phyloP scores from a whole-genome alignment of 2,329 filamentous ascomycete species.

The Anthostomella pinea region DNA sequence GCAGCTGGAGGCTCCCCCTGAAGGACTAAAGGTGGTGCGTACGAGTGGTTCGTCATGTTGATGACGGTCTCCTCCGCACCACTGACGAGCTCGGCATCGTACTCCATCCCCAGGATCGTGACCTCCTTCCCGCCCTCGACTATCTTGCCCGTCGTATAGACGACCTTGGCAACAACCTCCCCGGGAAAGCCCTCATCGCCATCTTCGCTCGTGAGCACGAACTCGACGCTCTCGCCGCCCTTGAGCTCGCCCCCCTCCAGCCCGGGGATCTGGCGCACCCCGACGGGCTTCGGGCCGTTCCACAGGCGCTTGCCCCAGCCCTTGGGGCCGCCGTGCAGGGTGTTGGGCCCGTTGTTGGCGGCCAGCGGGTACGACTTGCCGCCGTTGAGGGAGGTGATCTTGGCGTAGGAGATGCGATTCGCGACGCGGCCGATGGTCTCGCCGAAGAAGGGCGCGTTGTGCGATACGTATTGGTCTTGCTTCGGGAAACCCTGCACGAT shows the following conservation, averaged over 20 bases:
- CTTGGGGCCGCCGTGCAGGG: conserved; percentile 65
- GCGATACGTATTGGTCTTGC: conserved; percentile 68
- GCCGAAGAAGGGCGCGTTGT: conserved; percentile 82
- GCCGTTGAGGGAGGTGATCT: conserved; percentile 69
- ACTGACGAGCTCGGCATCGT: conserved; percentile 77
- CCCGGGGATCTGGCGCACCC: conserved; percentile 48
- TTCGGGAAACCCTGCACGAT: conserved; percentile 85
- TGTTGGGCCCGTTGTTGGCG: conserved; percentile 76
- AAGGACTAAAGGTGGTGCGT: conserved; percentile 29
- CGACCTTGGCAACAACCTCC: conserved; percentile 71
- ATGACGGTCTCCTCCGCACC: conserved; percentile 85
- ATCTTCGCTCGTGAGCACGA: conserved; percentile 66
- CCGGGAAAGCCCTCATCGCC: conserved; percentile 91
- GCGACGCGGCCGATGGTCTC: conserved; percentile 86
- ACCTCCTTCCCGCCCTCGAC: conserved; percentile 59
- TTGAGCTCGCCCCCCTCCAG: conserved; percentile 45
- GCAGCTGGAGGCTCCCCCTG: too few species aligned
- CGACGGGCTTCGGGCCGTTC: conserved; percentile 65
- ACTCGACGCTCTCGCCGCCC: conserved; percentile 65
- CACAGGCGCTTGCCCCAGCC: conserved; percentile 84
- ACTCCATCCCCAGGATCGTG: conserved; percentile 79
- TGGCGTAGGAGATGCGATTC: conserved; percentile 74
- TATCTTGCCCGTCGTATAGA: conserved; percentile 74
- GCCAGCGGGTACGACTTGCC: conserved; percentile 65
- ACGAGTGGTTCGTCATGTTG: conserved; percentile 96